These are phyloP conservation scores for Cladophialophora immunda DNA, from an alignment of 2,329 filamentous ascomycete genomes.

Conservation along the genomic window DNA sequence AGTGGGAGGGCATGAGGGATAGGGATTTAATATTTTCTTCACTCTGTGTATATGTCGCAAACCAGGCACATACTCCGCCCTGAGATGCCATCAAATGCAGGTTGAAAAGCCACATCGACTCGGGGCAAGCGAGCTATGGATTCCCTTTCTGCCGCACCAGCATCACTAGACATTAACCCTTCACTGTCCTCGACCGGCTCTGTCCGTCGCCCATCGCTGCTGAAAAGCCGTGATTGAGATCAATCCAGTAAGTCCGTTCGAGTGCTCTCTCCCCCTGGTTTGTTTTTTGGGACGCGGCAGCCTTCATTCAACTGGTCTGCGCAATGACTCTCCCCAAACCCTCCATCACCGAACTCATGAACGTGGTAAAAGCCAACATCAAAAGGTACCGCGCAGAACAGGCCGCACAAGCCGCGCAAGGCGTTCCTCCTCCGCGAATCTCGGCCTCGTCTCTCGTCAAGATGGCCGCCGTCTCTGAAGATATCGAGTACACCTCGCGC, in stretches of 20 bases:
- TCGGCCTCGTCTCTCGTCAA: slow-evolving; percentile 10
- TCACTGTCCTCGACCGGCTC: background rate
- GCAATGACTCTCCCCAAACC: slow-evolving; percentile 24
- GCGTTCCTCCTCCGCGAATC: background rate
- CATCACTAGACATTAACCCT: background rate
- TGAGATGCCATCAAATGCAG: background rate
- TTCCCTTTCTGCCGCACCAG: background rate
- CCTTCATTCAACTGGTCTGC: background rate
- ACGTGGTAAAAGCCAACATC: slow-evolving; percentile 29
- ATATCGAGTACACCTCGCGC: slow-evolving; percentile 27
- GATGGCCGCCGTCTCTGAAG: slow-evolving; percentile 10
- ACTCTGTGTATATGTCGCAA: background rate
- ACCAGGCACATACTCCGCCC: background rate
- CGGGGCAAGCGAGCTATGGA: background rate
- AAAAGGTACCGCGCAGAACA: slow-evolving; percentile 19
- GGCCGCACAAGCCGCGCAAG: background rate
- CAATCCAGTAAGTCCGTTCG: background rate
- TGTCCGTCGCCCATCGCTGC: background rate
- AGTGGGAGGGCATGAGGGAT: no score
- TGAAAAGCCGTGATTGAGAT: background rate
- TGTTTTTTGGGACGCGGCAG: no score
- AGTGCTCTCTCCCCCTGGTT: background rate
- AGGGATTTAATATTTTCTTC: no score
- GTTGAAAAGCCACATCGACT: background rate
- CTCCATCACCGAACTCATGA: slow-evolving; percentile 29